Conservation (phyloP, 257 asterid species). For the Nicotiana undulata region DNA sequence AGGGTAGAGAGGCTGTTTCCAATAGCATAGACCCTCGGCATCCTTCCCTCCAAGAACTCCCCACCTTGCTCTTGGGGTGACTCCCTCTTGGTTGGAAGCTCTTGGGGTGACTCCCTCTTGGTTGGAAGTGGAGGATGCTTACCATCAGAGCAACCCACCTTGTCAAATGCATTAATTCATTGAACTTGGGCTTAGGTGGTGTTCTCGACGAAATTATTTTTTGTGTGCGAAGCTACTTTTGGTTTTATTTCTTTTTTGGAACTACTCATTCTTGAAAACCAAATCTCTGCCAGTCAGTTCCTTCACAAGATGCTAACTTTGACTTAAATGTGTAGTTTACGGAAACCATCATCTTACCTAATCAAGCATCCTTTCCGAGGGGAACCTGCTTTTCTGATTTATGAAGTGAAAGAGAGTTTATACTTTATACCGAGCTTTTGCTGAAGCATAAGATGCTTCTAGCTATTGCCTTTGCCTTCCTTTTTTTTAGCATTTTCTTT, state of each 20-base stretch:
- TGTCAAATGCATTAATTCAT: not conserved
- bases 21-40: no score
- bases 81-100: no score
- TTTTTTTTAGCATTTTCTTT: not conserved
- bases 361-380: not conserved
- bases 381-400: not conserved
- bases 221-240: not conserved
- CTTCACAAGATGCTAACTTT: conserved; percentile 1
- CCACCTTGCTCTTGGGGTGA: no score
- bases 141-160: no score
- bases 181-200: not conserved
- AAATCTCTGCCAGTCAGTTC: not conserved
- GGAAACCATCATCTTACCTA: not conserved
- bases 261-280: not conserved
- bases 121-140: no score
- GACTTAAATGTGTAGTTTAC: not conserved
- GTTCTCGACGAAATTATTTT: no score
- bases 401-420: not conserved
- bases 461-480: not conserved
- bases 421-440: not conserved
- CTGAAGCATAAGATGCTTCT: not conserved
- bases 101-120: no score
- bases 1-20: no score
- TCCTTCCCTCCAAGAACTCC: no score
- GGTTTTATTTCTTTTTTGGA: not conserved